Evolutionary conservation across 345 rosid genomes (phyloP), one percentile per base, ranked within the genome.

Genomic region (Combretum micranthum): DNA sequence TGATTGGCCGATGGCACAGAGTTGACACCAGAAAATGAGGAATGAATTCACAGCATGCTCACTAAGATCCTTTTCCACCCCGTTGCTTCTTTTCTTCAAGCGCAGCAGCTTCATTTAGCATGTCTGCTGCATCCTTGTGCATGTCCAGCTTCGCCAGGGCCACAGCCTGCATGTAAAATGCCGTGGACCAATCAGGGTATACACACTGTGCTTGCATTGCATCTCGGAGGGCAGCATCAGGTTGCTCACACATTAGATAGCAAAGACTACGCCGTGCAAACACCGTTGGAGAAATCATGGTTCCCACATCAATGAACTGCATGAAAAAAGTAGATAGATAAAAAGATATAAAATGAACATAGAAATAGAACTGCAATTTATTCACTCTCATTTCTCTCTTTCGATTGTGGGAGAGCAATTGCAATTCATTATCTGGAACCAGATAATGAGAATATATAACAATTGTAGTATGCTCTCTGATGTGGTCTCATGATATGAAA

Each of bases 121-220:
- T 90, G 63, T 71, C 77, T 45, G 81, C 78, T 7, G 95, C 87
- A 65, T 90, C 97, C 69, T 87, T 80, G 59, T 81, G 82, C 97
- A 90, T 90, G 68, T 81, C 88, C 46, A 90, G 71, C 80, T 84
- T 90, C 20, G 93, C 70, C 19, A 87, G 88, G 25, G 97, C 95
- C 52, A 85, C 95, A 0, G 90, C 88, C 56, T 90, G 97, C 80
- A 86, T 81, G 72, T 90, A 86, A 57, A 86, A 83, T 50, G 97
- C 85, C 1, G 97, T 90, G 21, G 97, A 84, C 95, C 97, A 90
- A 3, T 84, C 90, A 0, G 90, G 90, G 60, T 79, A 86, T 2
- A 86, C 90, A 15, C 90, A 90, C 52, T 90, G 90, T 22, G 95
- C 93, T 72, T 90, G 97, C 95, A 90, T 90, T 42, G 95, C 97